phyloP scores from a whole-genome alignment of 805 yeast species.

The Teunomyces barrocoloradensis region DNA sequence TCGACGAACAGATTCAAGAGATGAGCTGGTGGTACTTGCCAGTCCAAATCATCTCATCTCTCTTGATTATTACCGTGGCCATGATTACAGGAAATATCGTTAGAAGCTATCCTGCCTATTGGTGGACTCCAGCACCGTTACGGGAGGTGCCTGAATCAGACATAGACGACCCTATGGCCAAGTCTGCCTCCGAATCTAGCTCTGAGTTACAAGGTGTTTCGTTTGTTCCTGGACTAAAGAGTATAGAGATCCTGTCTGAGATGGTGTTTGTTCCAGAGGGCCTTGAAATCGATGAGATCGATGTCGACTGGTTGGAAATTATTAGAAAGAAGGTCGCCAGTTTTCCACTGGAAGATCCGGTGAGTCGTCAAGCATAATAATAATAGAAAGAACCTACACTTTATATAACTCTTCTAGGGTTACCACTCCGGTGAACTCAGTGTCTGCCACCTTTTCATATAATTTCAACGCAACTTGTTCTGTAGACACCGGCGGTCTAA shows the following conservation, averaged over 20 bases:
- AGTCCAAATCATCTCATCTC: conserved; percentile 47
- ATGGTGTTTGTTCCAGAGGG: conserved; percentile 21
- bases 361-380: not conserved
- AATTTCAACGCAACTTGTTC: conserved; percentile 64
- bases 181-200: not conserved
- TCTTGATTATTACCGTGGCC: conserved; percentile 50
- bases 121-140: conserved; percentile 50
- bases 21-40: conserved; percentile 71
- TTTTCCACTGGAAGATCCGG: not conserved
- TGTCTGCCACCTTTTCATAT: conserved; percentile 52
- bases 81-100: conserved; percentile 52
- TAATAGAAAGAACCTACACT: not conserved
- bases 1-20: conserved; percentile 42
- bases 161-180: not conserved
- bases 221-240: conserved; percentile 9
- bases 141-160: conserved; percentile 2
- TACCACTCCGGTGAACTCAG: conserved; percentile 55
- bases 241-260: conserved; percentile 17
- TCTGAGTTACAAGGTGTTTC: conserved; percentile 11
- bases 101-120: conserved; percentile 53
- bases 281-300: conserved; percentile 22
- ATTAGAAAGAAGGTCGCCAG: not conserved
- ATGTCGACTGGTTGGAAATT: conserved; percentile 25
- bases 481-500: conserved; percentile 65
- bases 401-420: conserved; percentile 47